Evolutionary conservation across 805 yeast species (phyloP), one percentile per base, ranked within the genome.

Genomic region (Wickerhamiella dianesei): DNA sequence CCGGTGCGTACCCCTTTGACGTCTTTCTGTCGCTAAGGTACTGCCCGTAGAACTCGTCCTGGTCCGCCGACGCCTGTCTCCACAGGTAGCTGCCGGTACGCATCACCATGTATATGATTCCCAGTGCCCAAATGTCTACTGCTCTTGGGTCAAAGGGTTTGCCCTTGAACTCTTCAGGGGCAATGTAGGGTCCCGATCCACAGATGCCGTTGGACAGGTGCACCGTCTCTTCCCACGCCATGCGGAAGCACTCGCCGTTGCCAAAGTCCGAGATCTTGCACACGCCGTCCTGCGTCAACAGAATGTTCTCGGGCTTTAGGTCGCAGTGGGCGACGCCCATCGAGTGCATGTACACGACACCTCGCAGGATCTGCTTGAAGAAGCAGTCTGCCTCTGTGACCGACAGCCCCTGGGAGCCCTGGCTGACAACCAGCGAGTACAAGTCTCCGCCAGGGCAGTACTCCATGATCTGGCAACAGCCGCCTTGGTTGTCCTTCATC

Each of bases 301-400:
- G 62, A 29, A 87, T 68, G 60, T 87, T 87, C 56, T 87, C 96
- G n/a, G 94, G 86, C 61, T 87, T 87, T 49, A 87, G 67, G 60
- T 87, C 96, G 60, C 95, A 82, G 64, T 87, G 96, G 0, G 95
- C 87, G 21, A 88, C 87, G 39, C 96, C 96, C 61, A 80, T 86
- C 14, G 77, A 74, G 63, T 87, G 96, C 78, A 88, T 79, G 64
- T 81, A 85, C 37, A 78, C 72, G 29, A 88, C 72, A 2, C 94
- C 96, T 54, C 79, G 77, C 52, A 87, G 66, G 37, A 85, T 73
- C 63, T 87, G 96, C 59, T 86, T 86, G 66, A 84, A 75, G 59
- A 82, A 82, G 62, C 96, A 88, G 63, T 87, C 96, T 17, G 88
- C 79, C 61, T 87, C 95, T 12, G 71, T 55, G 14, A 69, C 71